Conservation (phyloP, 371 early-diverging fungal genomes). For the Circinella umbellata region DNA sequence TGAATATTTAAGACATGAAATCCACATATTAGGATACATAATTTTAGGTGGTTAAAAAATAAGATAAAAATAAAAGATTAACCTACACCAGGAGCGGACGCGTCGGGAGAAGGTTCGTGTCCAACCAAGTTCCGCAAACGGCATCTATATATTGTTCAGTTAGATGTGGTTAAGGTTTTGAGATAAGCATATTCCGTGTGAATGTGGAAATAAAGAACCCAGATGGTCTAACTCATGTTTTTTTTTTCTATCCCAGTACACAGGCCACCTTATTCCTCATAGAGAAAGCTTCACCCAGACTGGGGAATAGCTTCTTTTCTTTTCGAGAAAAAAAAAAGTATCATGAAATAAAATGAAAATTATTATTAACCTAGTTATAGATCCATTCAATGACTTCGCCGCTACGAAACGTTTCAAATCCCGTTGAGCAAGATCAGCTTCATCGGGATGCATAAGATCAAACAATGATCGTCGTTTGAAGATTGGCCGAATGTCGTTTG, state of each 20-base stretch:
- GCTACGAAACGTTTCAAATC: conserved; percentile 58
- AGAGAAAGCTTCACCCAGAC: no score
- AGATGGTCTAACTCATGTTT: not conserved
- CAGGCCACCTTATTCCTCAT: not conserved
- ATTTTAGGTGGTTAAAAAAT: no score
- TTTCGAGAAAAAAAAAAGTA: not conserved
- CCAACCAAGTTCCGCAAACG: conserved; percentile 17
- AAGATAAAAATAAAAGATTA: not conserved
- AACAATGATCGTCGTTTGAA: conserved; percentile 52
- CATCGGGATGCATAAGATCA: conserved; percentile 67
- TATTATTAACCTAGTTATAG: conserved; percentile 59
- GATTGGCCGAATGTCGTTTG: conserved; percentile 8
- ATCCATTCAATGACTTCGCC: conserved; percentile 51
- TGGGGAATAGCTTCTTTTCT: no score
- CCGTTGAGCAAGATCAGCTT: conserved; percentile 55
- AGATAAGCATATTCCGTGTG: conserved; percentile 15
- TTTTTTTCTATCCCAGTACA: conserved; percentile 9
- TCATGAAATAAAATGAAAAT: not conserved
- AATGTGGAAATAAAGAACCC: conserved; percentile 6
- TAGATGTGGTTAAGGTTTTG: conserved; percentile 11
- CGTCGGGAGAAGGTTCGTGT: conserved; percentile 11
- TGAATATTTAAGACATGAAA: no score
- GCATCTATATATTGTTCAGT: conserved; percentile 14
- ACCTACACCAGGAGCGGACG: conserved; percentile 5
- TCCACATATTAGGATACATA: not conserved